Conservation (phyloP, 768 basidiomycete species). For the Podaxis rugospora region DNA sequence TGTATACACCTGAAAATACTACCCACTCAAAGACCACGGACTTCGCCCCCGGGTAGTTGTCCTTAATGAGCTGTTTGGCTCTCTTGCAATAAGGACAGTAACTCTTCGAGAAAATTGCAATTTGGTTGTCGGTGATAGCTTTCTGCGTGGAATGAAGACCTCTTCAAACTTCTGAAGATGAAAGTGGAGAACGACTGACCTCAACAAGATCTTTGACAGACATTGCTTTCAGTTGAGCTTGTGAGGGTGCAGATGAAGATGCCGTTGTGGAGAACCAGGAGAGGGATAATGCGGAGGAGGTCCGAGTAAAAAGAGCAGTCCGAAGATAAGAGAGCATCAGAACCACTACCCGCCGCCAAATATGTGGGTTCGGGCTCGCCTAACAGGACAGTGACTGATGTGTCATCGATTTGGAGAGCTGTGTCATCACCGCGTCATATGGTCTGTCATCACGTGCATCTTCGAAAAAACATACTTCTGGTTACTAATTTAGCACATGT, state of each 20-base stretch:
- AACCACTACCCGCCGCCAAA: not conserved
- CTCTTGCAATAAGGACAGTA: slow-evolving; percentile 48
- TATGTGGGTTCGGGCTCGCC: not conserved
- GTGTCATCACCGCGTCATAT: not conserved
- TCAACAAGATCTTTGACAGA: slow-evolving; percentile 39
- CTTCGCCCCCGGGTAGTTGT: slow-evolving; percentile 32
- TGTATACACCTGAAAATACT: not conserved
- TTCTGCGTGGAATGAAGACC: slow-evolving; percentile 24
- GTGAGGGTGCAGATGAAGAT: slow-evolving; percentile 25
- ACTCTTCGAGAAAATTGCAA: slow-evolving; percentile 59
- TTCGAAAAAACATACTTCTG: too few species aligned
- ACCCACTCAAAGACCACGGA: slow-evolving; percentile 46
- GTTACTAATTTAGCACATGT: too few species aligned
- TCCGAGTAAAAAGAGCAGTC: slow-evolving; percentile 21
- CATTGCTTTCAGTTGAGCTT: slow-evolving; percentile 24
- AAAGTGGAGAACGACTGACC: slow-evolving; percentile 20
- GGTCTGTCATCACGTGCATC: not conserved
- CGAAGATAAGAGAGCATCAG: slow-evolving; percentile 24
- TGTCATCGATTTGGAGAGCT: not conserved
- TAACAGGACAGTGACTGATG: not conserved
- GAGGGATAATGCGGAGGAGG: slow-evolving; percentile 22
- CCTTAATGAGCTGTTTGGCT: slow-evolving; percentile 43
- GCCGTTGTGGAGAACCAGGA: slow-evolving; percentile 26
- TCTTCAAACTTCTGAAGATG: not conserved
- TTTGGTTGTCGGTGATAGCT: slow-evolving; percentile 44